Percentiles rank a stretch among this genome's conserved stretches.
phyloP scores from a whole-genome alignment of 1,139 yeast genomes.

The Candida frijolesensis region DNA sequence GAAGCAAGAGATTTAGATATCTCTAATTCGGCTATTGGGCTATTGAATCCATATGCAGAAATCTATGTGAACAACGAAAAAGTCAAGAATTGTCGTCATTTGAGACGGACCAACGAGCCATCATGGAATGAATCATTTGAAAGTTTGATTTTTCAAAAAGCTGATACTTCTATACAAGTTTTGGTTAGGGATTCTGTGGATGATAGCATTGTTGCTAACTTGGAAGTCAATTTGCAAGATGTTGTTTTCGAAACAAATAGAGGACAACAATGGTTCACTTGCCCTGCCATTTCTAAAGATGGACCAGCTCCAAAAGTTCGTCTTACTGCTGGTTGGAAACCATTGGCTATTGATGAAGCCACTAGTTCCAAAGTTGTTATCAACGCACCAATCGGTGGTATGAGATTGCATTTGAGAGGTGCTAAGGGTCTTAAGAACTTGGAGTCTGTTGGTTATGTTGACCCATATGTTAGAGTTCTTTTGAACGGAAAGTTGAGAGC shows the following conservation, averaged over 20 bases:
- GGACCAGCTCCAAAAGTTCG: conserved; percentile 52
- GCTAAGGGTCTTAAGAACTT: conserved; percentile 60
- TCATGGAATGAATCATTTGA: conserved; percentile 68
- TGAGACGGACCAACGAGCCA: conserved; percentile 71
- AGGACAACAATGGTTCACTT: conserved; percentile 53
- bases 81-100: conserved; percentile 56
- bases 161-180: conserved; percentile 54
- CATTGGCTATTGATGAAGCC: conserved; percentile 59
- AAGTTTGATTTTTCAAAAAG: conserved; percentile 59
- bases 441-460: conserved; percentile 69
- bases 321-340: conserved; percentile 68
- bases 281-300: conserved; percentile 35
- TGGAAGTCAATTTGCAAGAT: conserved; percentile 57
- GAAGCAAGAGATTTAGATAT: conserved; percentile 74
- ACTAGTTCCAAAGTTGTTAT: conserved; percentile 44
- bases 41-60: conserved; percentile 71
- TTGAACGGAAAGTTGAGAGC: conserved; percentile 60
- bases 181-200: conserved; percentile 58
- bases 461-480: conserved; percentile 66
- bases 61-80: conserved; percentile 58
- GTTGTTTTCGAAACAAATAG: conserved; percentile 54
- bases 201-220: conserved; percentile 52
- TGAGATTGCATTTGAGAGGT: conserved; percentile 58
- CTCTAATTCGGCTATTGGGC: conserved; percentile 65
- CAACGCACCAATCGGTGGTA: conserved; percentile 65